phyloP scores from a whole-genome alignment of 495 filamentous ascomycete genomes.

The Aspergillus steynii region DNA sequence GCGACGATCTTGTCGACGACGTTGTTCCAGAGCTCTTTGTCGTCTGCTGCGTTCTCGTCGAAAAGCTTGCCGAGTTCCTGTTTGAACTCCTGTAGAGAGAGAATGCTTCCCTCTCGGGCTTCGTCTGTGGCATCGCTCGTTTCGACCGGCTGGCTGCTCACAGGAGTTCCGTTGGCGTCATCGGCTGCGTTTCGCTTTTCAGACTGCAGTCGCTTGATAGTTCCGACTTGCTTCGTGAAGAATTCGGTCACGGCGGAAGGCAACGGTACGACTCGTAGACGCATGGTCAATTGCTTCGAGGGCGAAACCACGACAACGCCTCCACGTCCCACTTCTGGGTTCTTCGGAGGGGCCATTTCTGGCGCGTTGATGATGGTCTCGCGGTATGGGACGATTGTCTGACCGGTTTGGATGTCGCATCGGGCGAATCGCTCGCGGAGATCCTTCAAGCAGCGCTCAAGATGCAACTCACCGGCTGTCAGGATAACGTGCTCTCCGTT shows the following conservation, averaged over 20 bases:
- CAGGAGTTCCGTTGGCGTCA: slow-evolving; percentile 27
- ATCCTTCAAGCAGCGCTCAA: slow-evolving; percentile 94
- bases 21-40: slow-evolving; percentile 74
- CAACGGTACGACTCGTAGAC: slow-evolving; percentile 77
- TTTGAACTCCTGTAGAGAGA: slow-evolving; percentile 75
- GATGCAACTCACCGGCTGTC: slow-evolving; percentile 91
- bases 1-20: slow-evolving; percentile 79
- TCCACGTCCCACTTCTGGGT: slow-evolving; percentile 86
- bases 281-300: slow-evolving; percentile 81
- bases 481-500: slow-evolving; percentile 95
- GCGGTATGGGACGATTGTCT: slow-evolving; percentile 92
- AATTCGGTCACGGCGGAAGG: slow-evolving; percentile 81
- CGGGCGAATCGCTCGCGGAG: slow-evolving; percentile 88
- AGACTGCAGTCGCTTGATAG: slow-evolving; percentile 78
- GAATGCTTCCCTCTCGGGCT: slow-evolving; percentile 48
- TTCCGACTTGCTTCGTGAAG: slow-evolving; percentile 71
- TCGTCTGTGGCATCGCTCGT: slow-evolving; percentile 47
- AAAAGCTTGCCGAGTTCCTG: slow-evolving; percentile 67
- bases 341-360: slow-evolving; percentile 88
- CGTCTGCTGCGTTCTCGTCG: slow-evolving; percentile 55
- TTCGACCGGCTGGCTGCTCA: slow-evolving; percentile 31
- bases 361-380: slow-evolving; percentile 84
- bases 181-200: slow-evolving; percentile 54
- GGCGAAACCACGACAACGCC: slow-evolving; percentile 70
- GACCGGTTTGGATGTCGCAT: slow-evolving; percentile 92